These are phyloP conservation scores for Xylariaceae sp. DNA, from an alignment of 2,329 filamentous ascomycete species.

Conservation along the genomic window DNA sequence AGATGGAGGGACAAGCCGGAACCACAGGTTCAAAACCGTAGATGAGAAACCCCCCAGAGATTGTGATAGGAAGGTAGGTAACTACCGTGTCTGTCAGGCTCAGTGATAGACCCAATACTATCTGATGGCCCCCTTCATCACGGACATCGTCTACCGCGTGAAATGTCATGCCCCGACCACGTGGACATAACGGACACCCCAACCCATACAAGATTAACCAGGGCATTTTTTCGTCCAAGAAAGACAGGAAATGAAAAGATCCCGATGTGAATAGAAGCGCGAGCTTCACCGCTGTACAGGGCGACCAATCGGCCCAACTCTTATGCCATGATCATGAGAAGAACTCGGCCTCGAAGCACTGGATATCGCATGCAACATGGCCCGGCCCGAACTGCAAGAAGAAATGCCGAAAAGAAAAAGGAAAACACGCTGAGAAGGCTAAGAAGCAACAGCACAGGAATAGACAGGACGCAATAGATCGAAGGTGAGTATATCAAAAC, in stretches of 20 bases:
- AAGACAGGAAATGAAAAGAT: constrained; percentile 11
- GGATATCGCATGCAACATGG: constrained; percentile 34
- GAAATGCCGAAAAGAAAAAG: neutral
- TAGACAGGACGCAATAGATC: constrained; percentile 20
- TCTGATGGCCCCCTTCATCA: neutral
- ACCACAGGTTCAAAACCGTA: neutral
- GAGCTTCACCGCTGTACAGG: constrained; percentile 36
- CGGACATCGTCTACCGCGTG: neutral
- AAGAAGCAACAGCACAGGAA: constrained; percentile 8
- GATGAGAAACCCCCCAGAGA: neutral
- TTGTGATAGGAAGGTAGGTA: neutral
- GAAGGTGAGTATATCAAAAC: constrained; percentile 19
- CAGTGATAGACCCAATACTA: neutral
- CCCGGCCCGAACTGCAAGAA: constrained; percentile 30
- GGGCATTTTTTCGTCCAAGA: constrained; percentile 9
- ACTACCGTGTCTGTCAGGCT: neutral
- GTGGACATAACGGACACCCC: constrained; percentile 4
- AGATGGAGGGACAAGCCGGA: neutral
- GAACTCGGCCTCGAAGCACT: constrained; percentile 32
- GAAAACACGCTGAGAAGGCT: constrained; percentile 15
- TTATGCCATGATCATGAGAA: constrained; percentile 34
- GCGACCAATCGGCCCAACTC: constrained; percentile 34
- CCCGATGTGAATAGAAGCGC: constrained; percentile 35
- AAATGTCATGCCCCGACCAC: constrained; percentile 3
- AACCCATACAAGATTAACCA: constrained; percentile 16